Evolutionary conservation across 495 filamentous ascomycete genomes (phyloP), one percentile per base, ranked within the genome.

Genomic region (Podospora comata): DNA sequence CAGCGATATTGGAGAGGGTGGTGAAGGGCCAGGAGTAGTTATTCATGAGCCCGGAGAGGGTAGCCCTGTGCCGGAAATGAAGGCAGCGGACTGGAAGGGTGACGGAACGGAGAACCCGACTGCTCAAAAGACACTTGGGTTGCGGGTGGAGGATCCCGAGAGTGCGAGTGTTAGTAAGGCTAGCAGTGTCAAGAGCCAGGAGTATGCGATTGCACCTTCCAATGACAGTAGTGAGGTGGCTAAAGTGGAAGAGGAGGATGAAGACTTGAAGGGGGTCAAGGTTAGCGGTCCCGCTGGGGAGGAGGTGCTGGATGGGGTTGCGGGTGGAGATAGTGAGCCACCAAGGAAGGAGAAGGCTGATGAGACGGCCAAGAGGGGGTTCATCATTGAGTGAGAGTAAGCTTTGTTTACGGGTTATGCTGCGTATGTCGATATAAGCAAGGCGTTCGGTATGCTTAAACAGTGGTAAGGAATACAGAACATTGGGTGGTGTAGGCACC

Each of bases 41-140:
- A 86, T 92, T 69, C 82, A 77, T 7, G 82, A 89, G 73, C 89
- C 90, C 0, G 79, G 83, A 59, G 79, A 83, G 4, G 86, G 88
- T 19, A 87, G 89, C 58, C 82, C 87, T 2, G 87, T 95, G 23
- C 84, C 84, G 3, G 89, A 94, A 79, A 86, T 83, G 76, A 70
- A 75, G 34, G 79, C 91, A 6, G 88, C 92, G 2, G 88, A 94
- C 72, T 94, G 91, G 91, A 86, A 86, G 64, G 86, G 88, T 0
- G 79, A 74, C 0, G 79, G 83, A 61, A 66, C 76, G 6, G 78
- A 81, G 55, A 75, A 81, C 5, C 79, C 82, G n/a, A 73, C 73
- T 2, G 73, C 83, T 1, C 79, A 84, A 16, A 90, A 86, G 75
- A 83, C 87, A 60, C 76, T 95, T 11, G 92, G 92, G 0, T 72